Base-by-base conservation (phyloP, 2,329 filamentous ascomycete genomes). In the Stromatinia cepivora region DNA sequence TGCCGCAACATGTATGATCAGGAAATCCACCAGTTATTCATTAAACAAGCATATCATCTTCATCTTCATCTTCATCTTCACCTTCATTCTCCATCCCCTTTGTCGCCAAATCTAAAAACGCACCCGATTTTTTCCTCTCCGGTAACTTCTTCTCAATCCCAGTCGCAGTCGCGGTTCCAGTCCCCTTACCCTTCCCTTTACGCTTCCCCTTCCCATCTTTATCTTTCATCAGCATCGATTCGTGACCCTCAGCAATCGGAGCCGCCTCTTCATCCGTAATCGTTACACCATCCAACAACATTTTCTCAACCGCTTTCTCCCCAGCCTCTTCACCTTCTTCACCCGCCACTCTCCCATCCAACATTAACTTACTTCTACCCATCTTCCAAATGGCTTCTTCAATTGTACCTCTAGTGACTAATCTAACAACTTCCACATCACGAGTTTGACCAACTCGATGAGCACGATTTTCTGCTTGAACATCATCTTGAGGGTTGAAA, bases 401-500 rank as follows among this genome's bases (percentile, higher is more conserved):
- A 39, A 99, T 92, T 0, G 94, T 97, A 69, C 86, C 87, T 69
- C 85, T 86, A 0, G 92, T 92, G 67, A 99, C 90, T 1, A 99
- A 85, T 42, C 93, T 85, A 53, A 97, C 88, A 53, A 99, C 91
- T 78, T 99, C 94, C 1, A 99, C 95, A 48, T 94, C 91, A 22
- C 92, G 85, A 42, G 87, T 94, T 82, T 99, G 95, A 0, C 95
- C 95, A 11, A 99, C 92, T 20, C 95, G 90, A 81, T 99, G 95
- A 0, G 95, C 95, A 25, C 95, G 90, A 79, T 99, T 98, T 83
- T 98, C 95, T 0, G 95, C 95, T 79, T 99, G 95, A n/a, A 97
- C 89, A 78, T 99, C 95, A 75, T 98, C 94, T 78, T 99, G 95
- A 0, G 95, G 95, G 75, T 99, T 99, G 82, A 97, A 97, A n/a